Percentiles rank a stretch among this genome's conserved stretches.
phyloP scores from a whole-genome alignment of 176 grass and related monocot species.

The Zizania latifolia region DNA sequence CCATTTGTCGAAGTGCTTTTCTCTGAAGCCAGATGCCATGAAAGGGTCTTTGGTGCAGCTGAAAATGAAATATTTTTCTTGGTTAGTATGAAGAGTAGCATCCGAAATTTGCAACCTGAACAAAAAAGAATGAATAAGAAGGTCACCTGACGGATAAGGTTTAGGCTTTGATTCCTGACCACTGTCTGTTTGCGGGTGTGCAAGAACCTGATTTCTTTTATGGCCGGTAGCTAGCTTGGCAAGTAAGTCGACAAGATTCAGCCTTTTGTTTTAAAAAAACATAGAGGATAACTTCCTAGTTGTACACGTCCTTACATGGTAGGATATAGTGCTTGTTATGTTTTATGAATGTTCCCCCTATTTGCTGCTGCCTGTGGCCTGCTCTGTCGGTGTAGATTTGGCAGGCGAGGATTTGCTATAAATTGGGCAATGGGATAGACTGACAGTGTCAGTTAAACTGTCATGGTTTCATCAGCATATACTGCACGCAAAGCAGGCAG shows the following conservation, averaged over 20 bases:
- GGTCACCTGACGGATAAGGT: conserved; percentile 60
- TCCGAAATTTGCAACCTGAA: conserved; percentile 9
- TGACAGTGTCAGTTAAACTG: background rate
- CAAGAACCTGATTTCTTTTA: conserved; percentile 30
- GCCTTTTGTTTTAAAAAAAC: background rate
- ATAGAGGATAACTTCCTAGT: background rate
- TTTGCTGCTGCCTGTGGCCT: conserved; percentile 72
- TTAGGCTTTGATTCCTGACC: conserved; percentile 47
- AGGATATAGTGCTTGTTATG: conserved; percentile 92
- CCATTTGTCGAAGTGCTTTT: conserved; percentile 23
- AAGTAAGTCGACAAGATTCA: conserved; percentile 22
- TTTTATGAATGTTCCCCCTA: conserved; percentile 43
- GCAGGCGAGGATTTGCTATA: conserved; percentile 66
- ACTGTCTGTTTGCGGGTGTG: conserved; percentile 34
- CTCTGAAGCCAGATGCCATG: conserved; percentile 85
- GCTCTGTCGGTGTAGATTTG: conserved; percentile 71
- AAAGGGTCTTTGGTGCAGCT: conserved; percentile 88
- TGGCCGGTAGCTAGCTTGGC: conserved; percentile 47
- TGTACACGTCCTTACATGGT: conserved; percentile 61
- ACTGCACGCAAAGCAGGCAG: background rate
- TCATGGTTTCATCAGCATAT: background rate
- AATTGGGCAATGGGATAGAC: background rate
- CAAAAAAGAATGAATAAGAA: conserved; percentile 2
- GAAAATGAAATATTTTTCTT: background rate
- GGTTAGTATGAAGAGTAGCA: background rate